Base-by-base conservation (phyloP, 1,284 basidiomycete genomes). In the Austroboletus rostrupii region DNA sequence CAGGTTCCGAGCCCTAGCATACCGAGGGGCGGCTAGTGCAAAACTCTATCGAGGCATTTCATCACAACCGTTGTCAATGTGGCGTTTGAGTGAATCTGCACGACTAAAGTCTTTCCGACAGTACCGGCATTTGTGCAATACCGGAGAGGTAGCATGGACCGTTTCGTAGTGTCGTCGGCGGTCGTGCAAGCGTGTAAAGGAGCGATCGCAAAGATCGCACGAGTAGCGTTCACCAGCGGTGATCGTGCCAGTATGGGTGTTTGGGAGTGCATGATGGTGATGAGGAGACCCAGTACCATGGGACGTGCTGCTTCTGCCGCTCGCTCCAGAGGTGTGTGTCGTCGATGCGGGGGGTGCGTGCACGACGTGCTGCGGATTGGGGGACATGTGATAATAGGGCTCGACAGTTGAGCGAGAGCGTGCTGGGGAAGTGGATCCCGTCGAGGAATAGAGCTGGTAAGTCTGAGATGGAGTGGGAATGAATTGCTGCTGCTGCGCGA, bases 31-130 rank as follows among this genome's bases (percentile, higher is more conserved):
- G 23, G 23, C 23, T 26, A 40, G 21, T 23, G 21, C 39, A 20
- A 57, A 54, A 58, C 49, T 64, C 53, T 65, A 65, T 64, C 61
- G 66, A 50, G 72, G 75, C 72, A 77, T 79, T 58, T 81, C 79
- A 61, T 81, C 80, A 68, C 77, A 76, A 53, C 85, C 85, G 57
- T 87, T 85, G 70, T 88, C 84, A 48, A 83, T 53, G 64, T 80
- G 78, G 50, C 78, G 70, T 63, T 80, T 80, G 53, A 79, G 71
- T 52, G 78, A 80, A 62, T 80, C 78, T 26, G 72, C 66, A 3
- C 87, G 79, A 68, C 83, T 85, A 65, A 89, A 89, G 59, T 81
- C 80, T 66, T 87, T 88, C 55, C 75, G 73, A 68, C 87, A 90
- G 62, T 73, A 81, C 26, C 74, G 75, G 67, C 87, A 89, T 46